Percentiles rank a stretch among this genome's conserved stretches.
Conservation (phyloP, 768 basidiomycete species). For the Kwoniella newhampshirensis region DNA sequence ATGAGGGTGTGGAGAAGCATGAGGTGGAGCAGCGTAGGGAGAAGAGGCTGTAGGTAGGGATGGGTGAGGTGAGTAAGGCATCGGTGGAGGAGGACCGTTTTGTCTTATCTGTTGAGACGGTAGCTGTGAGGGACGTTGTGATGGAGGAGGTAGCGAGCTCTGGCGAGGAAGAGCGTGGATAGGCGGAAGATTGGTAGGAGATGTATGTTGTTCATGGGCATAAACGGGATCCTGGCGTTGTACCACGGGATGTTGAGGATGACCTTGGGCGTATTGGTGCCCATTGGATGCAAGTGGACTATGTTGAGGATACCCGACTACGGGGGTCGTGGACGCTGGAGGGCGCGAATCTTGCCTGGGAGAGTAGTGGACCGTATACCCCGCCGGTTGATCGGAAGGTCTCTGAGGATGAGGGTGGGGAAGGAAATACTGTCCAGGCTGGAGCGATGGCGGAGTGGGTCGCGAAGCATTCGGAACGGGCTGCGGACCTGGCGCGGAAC, state of each 20-base stretch:
- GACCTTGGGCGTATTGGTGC: background rate
- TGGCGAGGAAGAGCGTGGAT: too few relatives aligned
- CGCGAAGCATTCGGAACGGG: constrained; percentile 2
- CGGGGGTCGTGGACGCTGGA: background rate
- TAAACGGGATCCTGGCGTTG: constrained; percentile 1
- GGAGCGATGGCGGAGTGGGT: constrained; percentile 18
- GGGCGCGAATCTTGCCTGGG: background rate
- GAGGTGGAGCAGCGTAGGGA: too few relatives aligned
- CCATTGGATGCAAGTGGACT: too few relatives aligned
- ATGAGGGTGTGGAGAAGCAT: too few relatives aligned
- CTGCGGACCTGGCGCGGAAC: constrained; percentile 6
- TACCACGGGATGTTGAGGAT: background rate
- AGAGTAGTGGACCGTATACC: constrained; percentile 24
- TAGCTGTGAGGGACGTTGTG: too few relatives aligned
- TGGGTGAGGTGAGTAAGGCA: too few relatives aligned
- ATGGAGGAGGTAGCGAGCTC: too few relatives aligned
- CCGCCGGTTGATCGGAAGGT: constrained; percentile 9
- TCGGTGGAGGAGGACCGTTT: too few relatives aligned
- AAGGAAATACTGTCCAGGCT: constrained; percentile 18
- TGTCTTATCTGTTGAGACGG: too few relatives aligned
- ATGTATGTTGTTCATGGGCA: background rate
- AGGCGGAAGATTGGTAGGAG: too few relatives aligned
- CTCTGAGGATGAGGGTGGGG: constrained; percentile 20
- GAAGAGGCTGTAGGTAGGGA: too few relatives aligned
- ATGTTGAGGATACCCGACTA: background rate